These are phyloP conservation scores for Brassica hybrid DNA, from an alignment of 441 rosid genomes.

Conservation along the genomic window DNA sequence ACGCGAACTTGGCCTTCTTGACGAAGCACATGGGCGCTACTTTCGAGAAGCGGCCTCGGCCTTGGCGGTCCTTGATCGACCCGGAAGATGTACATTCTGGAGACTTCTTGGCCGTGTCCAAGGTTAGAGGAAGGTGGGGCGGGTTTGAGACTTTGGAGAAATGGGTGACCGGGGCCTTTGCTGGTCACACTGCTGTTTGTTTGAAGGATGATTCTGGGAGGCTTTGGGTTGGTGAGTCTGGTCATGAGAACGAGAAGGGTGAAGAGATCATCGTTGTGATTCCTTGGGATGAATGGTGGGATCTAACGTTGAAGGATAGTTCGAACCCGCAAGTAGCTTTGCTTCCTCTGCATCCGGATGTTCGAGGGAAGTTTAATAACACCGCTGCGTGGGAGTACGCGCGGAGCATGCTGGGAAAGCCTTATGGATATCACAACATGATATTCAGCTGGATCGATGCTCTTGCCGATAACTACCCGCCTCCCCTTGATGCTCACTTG, in stretches of 20 bases:
- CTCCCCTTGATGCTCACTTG: constrained; percentile 99
- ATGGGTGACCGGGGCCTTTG: constrained; percentile 99
- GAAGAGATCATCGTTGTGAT: constrained; percentile 87
- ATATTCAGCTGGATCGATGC: constrained; percentile 99
- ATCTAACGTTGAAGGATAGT: constrained; percentile 70
- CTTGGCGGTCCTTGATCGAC: constrained; percentile 65
- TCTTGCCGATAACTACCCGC: constrained; percentile 89
- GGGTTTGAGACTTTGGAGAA: constrained; percentile 97
- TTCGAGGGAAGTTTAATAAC: constrained; percentile 72
- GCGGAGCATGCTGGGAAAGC: constrained; percentile 89
- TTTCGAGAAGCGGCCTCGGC: constrained; percentile 78
- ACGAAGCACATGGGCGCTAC: constrained; percentile 87
- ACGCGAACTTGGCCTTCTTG: constrained; percentile 81
- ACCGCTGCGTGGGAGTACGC: constrained; percentile 98
- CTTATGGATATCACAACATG: constrained; percentile 99
- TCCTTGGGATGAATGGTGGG: constrained; percentile 99
- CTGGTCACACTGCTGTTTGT: constrained; percentile 99
- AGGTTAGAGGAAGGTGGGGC: constrained; percentile 98
- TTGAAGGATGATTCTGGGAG: constrained; percentile 86
- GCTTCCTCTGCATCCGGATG: constrained; percentile 87
- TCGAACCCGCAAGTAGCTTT: constrained; percentile 95
- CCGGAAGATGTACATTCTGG: constrained; percentile 85
- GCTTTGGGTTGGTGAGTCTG: constrained; percentile 99
- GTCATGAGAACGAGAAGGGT: constrained; percentile 98
- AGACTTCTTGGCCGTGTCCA: constrained; percentile 88